Base-by-base conservation (phyloP, 176 grass and related monocot genomes). In the Olyra latifolia region DNA sequence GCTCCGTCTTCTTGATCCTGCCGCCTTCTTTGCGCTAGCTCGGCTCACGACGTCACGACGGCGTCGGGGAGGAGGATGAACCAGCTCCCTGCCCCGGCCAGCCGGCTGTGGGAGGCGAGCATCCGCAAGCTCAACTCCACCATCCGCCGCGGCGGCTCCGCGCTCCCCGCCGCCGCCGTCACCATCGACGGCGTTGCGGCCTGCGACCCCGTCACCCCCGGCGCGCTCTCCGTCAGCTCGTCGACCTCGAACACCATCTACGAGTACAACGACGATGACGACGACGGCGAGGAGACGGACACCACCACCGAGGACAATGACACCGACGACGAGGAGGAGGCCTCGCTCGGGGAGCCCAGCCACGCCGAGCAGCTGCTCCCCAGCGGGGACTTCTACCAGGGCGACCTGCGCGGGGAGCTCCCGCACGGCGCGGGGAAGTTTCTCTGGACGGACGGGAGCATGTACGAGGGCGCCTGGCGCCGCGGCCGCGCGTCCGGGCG, bases 391-490 rank as follows among this genome's bases (percentile, higher is more conserved):
- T 97, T 97, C 81, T 97, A 82, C 78, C 89, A 89, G 17, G 93
- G 93, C 1, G 81, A 86, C 35, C 81, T 91, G 27, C 67, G 32
- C 38, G 57, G 72, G 0, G 79, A 83, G 15, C 63, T 83, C 15
- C 90, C 93, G 0, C 71, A 93, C 71, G 93, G 93, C 40, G 48
- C 54, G 8, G 93, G 93, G 6, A 97, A 97, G 72, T 97, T 87
- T 38, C 83, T 97, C 0, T 93, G 93, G 93, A 90, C 85, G 7
- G 93, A 97, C 28, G 93, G 90, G 20, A 91, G 93, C 85, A 87
- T 97, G 93, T 97, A 97, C 69, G 90, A 93, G 83, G 90, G 93
- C 4, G 68, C 84, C 0, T 97, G 93, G 93, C 79, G 80, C 4
- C 53, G 65, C 23, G 93, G 93, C 0, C 87, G 82, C 35, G 88